Evolutionary conservation across 2,329 filamentous ascomycete species (phyloP), one percentile per base, ranked within the genome.

Genomic region (Paecilomyces sp.): DNA sequence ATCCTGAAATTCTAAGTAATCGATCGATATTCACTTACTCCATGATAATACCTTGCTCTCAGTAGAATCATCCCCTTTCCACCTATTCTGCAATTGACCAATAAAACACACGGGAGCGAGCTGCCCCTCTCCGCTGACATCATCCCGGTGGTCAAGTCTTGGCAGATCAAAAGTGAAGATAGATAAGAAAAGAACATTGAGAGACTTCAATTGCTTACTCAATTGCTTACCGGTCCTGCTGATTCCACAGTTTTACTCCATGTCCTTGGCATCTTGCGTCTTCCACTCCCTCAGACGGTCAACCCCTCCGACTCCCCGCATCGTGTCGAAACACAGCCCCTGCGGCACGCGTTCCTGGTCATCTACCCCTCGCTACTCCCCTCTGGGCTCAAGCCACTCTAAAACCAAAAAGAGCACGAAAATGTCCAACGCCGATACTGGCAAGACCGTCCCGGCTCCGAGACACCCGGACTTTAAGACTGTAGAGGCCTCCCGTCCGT

Each of bases 401-500:
- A 47, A 15, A 47, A 47, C 18, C 5, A 18, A 47, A 18, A 18
- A 18, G 5, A 15, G 18, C 8, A 8, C n/a, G 8, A 8, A 47
- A 9, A 47, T 47, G 41, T 47, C 41, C n/a, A 3, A 47, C 41
- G 41, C 41, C 18, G 41, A 47, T 3, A 47, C 41, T 11, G 41
- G 41, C n/a, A 47, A 47, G 41, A 18, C 5, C 15, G 41, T 47
- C n/a, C 41, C 41, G 0, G 41, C 41, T 18, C 15, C 41, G 8
- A n/a, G n/a, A 22, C 59, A 59, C 31, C 53, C 59, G 7, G 15
- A 52, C 28, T 73, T 74, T 56, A 61, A 58, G 31, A 63, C 68
- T 58, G 71, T 72, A 8, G 67, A 74, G 64, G 66, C 65, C 36
- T 70, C 70, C 5, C 67, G 72, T 18, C 71, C 69, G 13, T 66